These are phyloP conservation scores for Monilinia aucupariae DNA, from an alignment of 2,329 filamentous ascomycete genomes.

Conservation along the genomic window DNA sequence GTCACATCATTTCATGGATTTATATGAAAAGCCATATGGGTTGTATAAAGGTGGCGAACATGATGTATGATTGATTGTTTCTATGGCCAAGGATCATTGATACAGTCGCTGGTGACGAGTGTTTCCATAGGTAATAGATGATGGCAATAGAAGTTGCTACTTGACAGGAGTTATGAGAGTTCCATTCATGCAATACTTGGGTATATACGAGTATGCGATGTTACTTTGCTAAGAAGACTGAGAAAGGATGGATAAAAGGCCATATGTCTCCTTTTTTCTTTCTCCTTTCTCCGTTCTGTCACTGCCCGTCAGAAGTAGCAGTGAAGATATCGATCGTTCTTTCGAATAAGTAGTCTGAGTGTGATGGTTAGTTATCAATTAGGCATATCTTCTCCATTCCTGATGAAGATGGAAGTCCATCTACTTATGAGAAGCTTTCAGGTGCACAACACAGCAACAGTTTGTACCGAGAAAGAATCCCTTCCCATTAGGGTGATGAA, in stretches of 20 bases:
- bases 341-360: not conserved
- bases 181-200: not conserved
- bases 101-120: not conserved
- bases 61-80: not conserved
- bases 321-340: not conserved
- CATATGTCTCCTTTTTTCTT: too few relatives aligned
- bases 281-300: not conserved
- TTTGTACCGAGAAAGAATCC: not conserved
- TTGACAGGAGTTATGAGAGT: not conserved
- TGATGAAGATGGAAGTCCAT: not conserved
- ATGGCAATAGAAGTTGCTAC: not conserved
- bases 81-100: not conserved
- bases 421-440: not conserved
- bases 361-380: not conserved
- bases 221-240: not conserved
- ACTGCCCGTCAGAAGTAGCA: not conserved
- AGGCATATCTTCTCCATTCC: not conserved
- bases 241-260: not conserved
- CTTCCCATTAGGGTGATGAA: not conserved
- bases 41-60: too few relatives aligned
- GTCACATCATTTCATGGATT: not conserved
- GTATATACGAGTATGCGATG: not conserved
- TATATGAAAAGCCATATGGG: not conserved
- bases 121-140: not conserved
- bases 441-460: not conserved